phyloP scores from a whole-genome alignment of 768 basidiomycete species.

The Calocera viscosa region DNA sequence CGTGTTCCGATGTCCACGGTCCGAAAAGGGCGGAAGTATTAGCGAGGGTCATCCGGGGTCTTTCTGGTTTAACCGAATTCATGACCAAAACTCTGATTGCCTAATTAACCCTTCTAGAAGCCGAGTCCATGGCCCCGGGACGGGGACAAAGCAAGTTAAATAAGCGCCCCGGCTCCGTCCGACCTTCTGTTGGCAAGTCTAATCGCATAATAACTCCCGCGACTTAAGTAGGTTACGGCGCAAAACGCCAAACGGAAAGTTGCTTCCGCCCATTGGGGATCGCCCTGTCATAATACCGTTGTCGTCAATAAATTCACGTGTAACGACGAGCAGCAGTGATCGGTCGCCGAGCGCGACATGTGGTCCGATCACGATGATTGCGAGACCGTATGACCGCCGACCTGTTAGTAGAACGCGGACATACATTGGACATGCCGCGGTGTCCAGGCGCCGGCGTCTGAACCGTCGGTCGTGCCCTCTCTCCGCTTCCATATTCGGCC shows the following conservation, averaged over 20 bases:
- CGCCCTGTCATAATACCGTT: neutral
- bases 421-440: conserved; percentile 8
- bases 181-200: neutral
- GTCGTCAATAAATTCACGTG: neutral
- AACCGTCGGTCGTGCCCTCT: neutral
- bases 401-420: conserved; percentile 1
- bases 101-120: neutral
- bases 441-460: neutral
- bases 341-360: conserved; percentile 2
- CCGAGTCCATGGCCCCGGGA: conserved; percentile 6
- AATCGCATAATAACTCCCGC: conserved; percentile 6
- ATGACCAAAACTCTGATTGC: neutral
- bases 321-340: neutral
- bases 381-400: neutral
- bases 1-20: conserved; percentile 3
- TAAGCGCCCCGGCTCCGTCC: neutral
- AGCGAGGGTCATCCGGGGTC: neutral
- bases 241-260: neutral
- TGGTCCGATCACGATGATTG: neutral
- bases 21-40: neutral
- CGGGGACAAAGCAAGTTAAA: conserved; percentile 9
- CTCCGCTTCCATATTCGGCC: neutral
- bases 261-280: conserved; percentile 2
- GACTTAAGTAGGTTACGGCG: neutral
- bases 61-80: neutral